A percentile compares a stretch with the other conserved stretches of the same genome.
These are phyloP conservation scores for Sugiyamaella japonica DNA, from an alignment of 1,139 yeast species.

Conservation along the genomic window DNA sequence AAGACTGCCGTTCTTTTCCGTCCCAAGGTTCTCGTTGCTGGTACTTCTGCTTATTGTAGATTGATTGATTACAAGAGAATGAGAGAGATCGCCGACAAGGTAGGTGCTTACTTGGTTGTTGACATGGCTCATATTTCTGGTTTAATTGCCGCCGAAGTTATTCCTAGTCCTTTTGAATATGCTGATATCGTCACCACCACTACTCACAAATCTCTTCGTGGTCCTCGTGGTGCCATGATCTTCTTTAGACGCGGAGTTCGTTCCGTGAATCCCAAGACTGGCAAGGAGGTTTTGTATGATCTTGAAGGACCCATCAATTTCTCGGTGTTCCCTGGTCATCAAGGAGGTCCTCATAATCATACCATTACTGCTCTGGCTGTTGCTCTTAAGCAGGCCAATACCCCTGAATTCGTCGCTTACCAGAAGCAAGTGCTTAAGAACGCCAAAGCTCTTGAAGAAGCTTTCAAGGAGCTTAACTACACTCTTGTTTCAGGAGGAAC, in stretches of 20 bases:
- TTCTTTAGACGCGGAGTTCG: conserved; percentile 90
- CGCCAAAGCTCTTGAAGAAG: conserved; percentile 73
- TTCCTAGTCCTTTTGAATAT: conserved; percentile 89
- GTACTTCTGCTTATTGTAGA: conserved; percentile 95
- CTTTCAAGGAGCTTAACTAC: conserved; percentile 67
- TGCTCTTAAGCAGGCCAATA: conserved; percentile 84
- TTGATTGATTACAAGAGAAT: conserved; percentile 87
- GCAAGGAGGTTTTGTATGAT: conserved; percentile 83
- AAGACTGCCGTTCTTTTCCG: conserved; percentile 82
- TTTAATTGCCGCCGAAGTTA: conserved; percentile 87
- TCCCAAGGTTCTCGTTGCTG: conserved; percentile 94
- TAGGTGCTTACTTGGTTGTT: conserved; percentile 86
- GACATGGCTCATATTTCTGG: conserved; percentile 99
- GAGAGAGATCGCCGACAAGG: conserved; percentile 85
- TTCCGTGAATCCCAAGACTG: conserved; percentile 74
- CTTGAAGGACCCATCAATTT: conserved; percentile 89
- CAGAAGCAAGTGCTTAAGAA: conserved; percentile 80
- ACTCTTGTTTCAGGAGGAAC: conserved; percentile 89
- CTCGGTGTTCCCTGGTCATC: conserved; percentile 98
- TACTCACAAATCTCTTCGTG: conserved; percentile 94
- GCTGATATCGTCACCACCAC: conserved; percentile 97
- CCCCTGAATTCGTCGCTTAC: conserved; percentile 84
- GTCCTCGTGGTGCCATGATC: conserved; percentile 99
- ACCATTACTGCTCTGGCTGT: conserved; percentile 94
- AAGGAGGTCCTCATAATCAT: conserved; percentile 99